Percentiles rank a stretch among this genome's conserved stretches.
phyloP scores from a whole-genome alignment of 179 eudicot species.

The Vitellaria paradoxa region DNA sequence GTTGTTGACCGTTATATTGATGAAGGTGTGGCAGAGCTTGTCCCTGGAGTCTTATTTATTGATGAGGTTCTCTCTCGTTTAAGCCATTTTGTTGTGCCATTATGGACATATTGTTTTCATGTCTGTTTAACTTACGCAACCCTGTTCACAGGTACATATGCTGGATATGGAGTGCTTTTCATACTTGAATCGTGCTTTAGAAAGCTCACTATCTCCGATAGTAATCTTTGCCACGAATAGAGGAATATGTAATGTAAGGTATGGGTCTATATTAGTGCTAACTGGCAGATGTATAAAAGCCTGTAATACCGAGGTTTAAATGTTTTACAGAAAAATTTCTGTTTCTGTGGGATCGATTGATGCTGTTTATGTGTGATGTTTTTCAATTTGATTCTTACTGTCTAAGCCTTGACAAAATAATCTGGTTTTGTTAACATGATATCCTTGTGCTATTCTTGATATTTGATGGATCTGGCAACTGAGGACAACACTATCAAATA shows the following conservation, averaged over 20 bases:
- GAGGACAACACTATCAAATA: too few relatives aligned
- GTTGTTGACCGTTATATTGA: conserved; percentile 93
- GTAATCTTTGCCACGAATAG: conserved; percentile 96
- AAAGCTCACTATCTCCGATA: conserved; percentile 88
- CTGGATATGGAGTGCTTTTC: conserved; percentile 98
- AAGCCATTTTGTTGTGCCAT: background rate
- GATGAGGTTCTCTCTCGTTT: conserved; percentile 61
- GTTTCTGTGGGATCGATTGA: background rate
- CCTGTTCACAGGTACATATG: conserved; percentile 74
- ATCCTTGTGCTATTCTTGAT: too few relatives aligned
- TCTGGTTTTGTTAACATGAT: too few relatives aligned
- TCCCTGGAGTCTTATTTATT: conserved; percentile 91
- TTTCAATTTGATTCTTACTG: too few relatives aligned
- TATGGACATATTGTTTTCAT: conserved; percentile 1
- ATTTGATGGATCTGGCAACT: too few relatives aligned
- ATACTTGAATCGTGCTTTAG: conserved; percentile 87
- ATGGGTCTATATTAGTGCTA: conserved; percentile 18
- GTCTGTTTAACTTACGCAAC: background rate
- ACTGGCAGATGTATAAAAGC: background rate
- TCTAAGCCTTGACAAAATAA: too few relatives aligned
- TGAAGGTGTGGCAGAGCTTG: conserved; percentile 95
- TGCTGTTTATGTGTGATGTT: too few relatives aligned
- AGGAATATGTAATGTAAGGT: conserved; percentile 94
- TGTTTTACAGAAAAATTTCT: background rate
- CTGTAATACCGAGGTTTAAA: background rate